phyloP scores from a whole-genome alignment of 2,329 filamentous ascomycete species.

The Verticillium nubilum region DNA sequence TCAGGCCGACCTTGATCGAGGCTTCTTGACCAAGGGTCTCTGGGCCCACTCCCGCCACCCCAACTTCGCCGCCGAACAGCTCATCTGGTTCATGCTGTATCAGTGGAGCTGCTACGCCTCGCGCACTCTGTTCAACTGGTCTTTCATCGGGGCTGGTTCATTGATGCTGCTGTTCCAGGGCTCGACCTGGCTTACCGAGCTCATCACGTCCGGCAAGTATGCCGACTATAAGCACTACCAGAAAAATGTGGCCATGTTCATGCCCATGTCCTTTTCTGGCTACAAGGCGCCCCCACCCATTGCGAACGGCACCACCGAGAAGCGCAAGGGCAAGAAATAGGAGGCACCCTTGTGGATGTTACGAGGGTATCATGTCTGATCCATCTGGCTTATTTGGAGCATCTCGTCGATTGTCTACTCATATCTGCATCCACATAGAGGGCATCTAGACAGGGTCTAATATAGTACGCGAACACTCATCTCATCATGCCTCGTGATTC shows the following conservation, averaged over 20 bases:
- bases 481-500: slow-evolving; percentile 3
- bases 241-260: slow-evolving; percentile 72
- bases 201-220: slow-evolving; percentile 77
- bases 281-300: slow-evolving; percentile 38
- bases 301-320: slow-evolving; percentile 45
- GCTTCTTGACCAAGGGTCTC: slow-evolving; percentile 78
- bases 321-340: slow-evolving; percentile 8
- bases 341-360: neutral
- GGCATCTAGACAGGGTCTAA: slow-evolving; percentile 2
- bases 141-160: slow-evolving; percentile 59
- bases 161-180: slow-evolving; percentile 82
- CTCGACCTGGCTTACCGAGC: slow-evolving; percentile 83
- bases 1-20: slow-evolving; percentile 77
- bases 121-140: slow-evolving; percentile 71
- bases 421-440: neutral
- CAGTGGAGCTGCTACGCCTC: slow-evolving; percentile 79
- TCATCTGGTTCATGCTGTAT: slow-evolving; percentile 83
- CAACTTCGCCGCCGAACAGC: slow-evolving; percentile 90
- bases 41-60: slow-evolving; percentile 89
- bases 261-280: slow-evolving; percentile 52
- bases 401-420: neutral
- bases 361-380: neutral
- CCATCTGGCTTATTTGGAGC: slow-evolving; percentile 14
- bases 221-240: slow-evolving; percentile 84
- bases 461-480: neutral